Evolutionary conservation across 805 yeast genomes (phyloP), one percentile per base, ranked within the genome.

Genomic region (Saturnispora quitensis): DNA sequence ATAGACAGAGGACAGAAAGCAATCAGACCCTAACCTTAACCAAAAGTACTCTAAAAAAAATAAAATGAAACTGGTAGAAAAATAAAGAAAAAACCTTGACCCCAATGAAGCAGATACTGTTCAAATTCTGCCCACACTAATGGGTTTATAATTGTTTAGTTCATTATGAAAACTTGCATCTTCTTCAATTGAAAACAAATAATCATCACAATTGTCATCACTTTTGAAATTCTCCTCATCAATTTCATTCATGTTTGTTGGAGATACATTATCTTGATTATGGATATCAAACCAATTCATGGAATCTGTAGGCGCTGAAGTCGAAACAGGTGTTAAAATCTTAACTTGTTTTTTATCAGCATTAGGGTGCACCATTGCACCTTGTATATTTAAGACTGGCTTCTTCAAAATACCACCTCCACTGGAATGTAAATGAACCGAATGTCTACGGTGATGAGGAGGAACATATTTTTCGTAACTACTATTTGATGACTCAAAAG

Each of bases 391-490:
- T 2, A 47, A 22, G 9, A 27, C 35, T 2, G 60, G 43, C 35
- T 55, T 61, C 22, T 58, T 60, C 49, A 57, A 43, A 12, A 54
- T 54, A 25, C 60, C 62, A 15, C 51, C 54, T 8, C 50, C 55
- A 9, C 53, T 51, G 54, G 60, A 68, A 62, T 62, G 66, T 8
- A 67, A 66, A 44, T 68, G 67, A 13, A 48, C 47, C 8, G 48
- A 43, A 44, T 50, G 52, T 50, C 73, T 67, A 58, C 82, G 69
- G 53, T 76, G 80, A 58, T 77, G 82, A 13, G 82, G 82, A 27
- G 81, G 81, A 20, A 77, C 68, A 56, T 77, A 77, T 45, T 67
- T 63, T 43, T 59, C 62, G 31, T 52, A 52, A 12, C 58, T 53
- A 1, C 43, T 42, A 2, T 58, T 52, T 3, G 62, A 56, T 20